phyloP scores from a whole-genome alignment of 495 filamentous ascomycete species.

The Amphirosellinia nigrospora region DNA sequence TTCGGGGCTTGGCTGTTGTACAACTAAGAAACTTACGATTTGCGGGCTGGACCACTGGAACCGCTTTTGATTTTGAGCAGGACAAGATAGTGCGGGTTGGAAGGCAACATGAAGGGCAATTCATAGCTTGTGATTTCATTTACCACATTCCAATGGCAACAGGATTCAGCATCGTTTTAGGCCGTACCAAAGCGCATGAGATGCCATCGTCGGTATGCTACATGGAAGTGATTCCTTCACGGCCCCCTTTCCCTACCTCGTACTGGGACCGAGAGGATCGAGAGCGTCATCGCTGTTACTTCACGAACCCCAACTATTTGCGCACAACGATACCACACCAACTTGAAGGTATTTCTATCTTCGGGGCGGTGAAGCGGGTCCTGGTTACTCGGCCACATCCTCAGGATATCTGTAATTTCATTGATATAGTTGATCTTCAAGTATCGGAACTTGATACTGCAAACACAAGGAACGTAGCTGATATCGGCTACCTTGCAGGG shows the following conservation, averaged over 20 bases:
- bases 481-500: background rate
- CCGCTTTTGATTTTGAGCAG: background rate
- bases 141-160: background rate
- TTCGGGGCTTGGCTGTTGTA: background rate
- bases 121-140: background rate
- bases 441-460: background rate
- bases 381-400: background rate
- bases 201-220: background rate
- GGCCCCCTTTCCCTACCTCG: background rate
- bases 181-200: background rate
- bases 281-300: background rate
- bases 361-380: background rate
- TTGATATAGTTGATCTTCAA: background rate
- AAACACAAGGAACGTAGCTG: background rate
- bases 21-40: background rate
- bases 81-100: constrained; percentile 1
- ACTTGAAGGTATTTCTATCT: background rate
- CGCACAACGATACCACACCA: background rate
- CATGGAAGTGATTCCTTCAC: background rate
- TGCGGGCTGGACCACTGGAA: background rate
- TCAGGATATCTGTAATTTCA: background rate
- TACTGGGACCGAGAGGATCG: background rate
- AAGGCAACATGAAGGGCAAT: background rate
- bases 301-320: background rate
- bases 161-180: background rate